Base-by-base conservation (phyloP, 257 asterid genomes). In the Cordia subcordata region DNA sequence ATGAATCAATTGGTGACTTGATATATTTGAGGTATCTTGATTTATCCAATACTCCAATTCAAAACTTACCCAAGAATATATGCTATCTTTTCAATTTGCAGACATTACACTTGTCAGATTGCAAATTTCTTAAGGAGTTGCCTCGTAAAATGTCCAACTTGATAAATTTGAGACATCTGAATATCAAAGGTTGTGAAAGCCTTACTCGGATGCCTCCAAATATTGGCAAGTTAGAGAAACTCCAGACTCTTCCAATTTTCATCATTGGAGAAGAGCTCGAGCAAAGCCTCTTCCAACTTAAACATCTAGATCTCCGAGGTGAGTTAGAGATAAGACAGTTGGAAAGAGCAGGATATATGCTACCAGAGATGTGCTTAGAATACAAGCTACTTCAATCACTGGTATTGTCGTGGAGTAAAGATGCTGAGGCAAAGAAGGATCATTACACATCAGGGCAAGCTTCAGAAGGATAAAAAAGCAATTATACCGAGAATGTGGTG, bases 181-280 rank as follows among this genome's bases (percentile, higher is more conserved):
- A 72, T 15, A 61, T 72, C 50, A 53, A 14, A 42, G 68, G 68
- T 32, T 55, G 72, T 60, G 55, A 61, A 38, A 59, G 61, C 11
- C 47, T 65, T 68, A 52, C 42, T n/a, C 58, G 55, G 50, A 57
- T 71, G 61, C 77, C 77, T 39, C 53, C 68, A 44, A 72, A 72
- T 22, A 62, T 65, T 27, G 65, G 65, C 21, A 71, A 65, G 11
- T 57, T 60, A 60, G 57, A 33, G 55, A 55, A 71, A 20, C 72
- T 71, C 60, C 72, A 71, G 57, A 71, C 68, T 40, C 61, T 61
- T 63, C 65, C 65, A 16, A 49, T 67, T 35, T 71, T 38, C 39
- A 65, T 66, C 27, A 65, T 71, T 64, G 77, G 68, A 10, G 56
- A 71, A 47, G 68, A 56, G 46, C 50, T 40, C 14, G 64, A 64